Percentiles rank a stretch among this genome's conserved stretches.
Conservation (phyloP, 257 asterid genomes). For the Solanum bulbocastanum region DNA sequence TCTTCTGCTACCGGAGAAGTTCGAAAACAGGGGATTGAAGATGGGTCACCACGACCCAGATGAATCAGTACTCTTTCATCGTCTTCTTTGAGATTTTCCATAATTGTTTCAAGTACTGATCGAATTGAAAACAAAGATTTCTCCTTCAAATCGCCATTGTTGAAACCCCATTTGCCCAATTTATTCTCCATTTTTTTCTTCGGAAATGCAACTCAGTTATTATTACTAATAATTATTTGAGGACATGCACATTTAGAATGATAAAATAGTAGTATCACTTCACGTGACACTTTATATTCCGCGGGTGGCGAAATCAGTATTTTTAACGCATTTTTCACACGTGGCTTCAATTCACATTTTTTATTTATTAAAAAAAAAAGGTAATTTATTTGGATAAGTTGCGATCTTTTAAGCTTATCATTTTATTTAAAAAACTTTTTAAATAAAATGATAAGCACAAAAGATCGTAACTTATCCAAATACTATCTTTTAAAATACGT, state of each 20-base stretch:
- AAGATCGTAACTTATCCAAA: too few species aligned
- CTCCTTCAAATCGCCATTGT: slow-evolving; percentile 38
- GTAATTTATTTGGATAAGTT: too few species aligned
- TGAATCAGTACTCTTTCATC: slow-evolving; percentile 40
- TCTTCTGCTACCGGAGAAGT: slow-evolving; percentile 48
- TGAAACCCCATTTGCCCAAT: background rate
- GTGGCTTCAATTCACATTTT: too few species aligned
- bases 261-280: background rate
- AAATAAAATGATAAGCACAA: too few species aligned
- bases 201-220: background rate
- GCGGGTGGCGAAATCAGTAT: background rate
- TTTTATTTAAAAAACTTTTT: too few species aligned
- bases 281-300: background rate
- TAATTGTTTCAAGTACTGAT: slow-evolving; percentile 33
- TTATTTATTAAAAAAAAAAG: too few species aligned
- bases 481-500: too few species aligned
- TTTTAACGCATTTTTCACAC: too few species aligned
- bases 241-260: background rate
- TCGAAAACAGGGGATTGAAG: slow-evolving; percentile 61
- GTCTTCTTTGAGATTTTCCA: slow-evolving; percentile 28
- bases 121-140: slow-evolving; percentile 52
- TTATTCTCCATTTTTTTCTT: background rate
- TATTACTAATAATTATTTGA: background rate
- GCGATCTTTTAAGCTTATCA: too few species aligned
- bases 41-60: slow-evolving; percentile 82